Conservation (phyloP, 176 grass and related monocot genomes). For the Olyra latifolia region DNA sequence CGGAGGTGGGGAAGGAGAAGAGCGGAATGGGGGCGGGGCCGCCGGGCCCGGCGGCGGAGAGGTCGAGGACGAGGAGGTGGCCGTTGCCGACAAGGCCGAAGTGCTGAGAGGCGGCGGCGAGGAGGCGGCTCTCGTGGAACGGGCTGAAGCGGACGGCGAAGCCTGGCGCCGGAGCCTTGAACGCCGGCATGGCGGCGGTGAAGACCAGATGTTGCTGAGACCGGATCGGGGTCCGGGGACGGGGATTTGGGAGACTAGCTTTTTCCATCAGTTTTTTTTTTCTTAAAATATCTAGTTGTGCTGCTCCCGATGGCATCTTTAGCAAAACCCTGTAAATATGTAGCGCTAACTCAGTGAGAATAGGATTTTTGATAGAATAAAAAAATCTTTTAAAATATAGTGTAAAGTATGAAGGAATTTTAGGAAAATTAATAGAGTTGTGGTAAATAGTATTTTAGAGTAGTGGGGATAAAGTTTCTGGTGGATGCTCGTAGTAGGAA, state of each 20-base stretch:
- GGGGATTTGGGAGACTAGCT: conserved; percentile 24
- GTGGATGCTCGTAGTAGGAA: no score
- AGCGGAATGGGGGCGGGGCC: conserved; percentile 31
- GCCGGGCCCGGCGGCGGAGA: conserved; percentile 32
- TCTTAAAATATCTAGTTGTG: no score
- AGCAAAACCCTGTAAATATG: no score
- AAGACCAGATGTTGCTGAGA: not conserved
- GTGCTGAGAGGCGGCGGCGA: conserved; percentile 66
- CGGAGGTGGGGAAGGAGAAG: conserved; percentile 75
- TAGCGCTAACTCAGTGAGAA: no score
- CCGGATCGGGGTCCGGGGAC: conserved; percentile 1
- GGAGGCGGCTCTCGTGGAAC: conserved; percentile 73
- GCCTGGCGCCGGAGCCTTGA: conserved; percentile 69
- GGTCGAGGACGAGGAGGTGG: conserved; percentile 80
- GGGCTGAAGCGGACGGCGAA: conserved; percentile 84
- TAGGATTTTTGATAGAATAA: no score
- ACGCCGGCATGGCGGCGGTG: conserved; percentile 59
- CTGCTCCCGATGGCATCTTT: no score
- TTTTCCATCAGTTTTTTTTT: no score
- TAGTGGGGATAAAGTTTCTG: no score
- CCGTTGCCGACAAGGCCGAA: conserved; percentile 85
- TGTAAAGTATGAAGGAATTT: no score
- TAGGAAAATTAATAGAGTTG: no score
- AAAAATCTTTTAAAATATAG: no score
- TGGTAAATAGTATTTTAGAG: no score